A percentile compares a stretch with the other conserved stretches of the same genome.
Evolutionary conservation across 371 early-diverging fungal species (phyloP).

Genomic region (Mucor piriformis): DNA sequence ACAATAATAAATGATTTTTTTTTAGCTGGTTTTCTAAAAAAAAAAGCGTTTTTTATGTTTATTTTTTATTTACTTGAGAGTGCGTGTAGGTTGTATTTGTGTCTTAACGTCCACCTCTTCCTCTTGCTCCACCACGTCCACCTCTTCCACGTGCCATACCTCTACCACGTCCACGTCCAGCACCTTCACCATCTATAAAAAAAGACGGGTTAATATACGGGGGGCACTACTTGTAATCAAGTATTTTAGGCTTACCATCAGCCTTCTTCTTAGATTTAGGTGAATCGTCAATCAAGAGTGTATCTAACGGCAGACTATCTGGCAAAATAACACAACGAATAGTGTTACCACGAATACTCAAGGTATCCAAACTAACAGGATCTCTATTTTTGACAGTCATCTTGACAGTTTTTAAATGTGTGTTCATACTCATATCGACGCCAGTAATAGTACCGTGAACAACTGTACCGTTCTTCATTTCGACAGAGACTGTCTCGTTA

Average conservation of each 20-base stretch:
- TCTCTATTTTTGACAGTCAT: conserved; percentile 96
- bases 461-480: conserved; percentile 96
- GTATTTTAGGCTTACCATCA: conserved; percentile 40
- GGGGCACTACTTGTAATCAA: neutral
- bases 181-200: conserved; percentile 20
- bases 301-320: conserved; percentile 93
- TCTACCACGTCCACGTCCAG: conserved; percentile 61
- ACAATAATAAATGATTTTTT: conserved; percentile 1
- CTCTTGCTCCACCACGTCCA: conserved; percentile 39
- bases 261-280: conserved; percentile 91
- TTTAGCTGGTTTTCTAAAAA: conserved; percentile 9
- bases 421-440: conserved; percentile 99
- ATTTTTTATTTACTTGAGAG: neutral
- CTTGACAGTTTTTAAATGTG: conserved; percentile 96
- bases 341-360: conserved; percentile 94
- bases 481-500: conserved; percentile 95
- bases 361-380: conserved; percentile 85
- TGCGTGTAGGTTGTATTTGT: neutral
- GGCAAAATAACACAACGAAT: conserved; percentile 96
- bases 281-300: conserved; percentile 93
- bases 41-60: conserved; percentile 1
- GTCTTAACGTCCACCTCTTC: conserved; percentile 10
- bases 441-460: conserved; percentile 95
- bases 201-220: neutral
- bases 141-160: conserved; percentile 67